Base-by-base conservation (phyloP, 495 filamentous ascomycete genomes). In the Podospora australis region DNA sequence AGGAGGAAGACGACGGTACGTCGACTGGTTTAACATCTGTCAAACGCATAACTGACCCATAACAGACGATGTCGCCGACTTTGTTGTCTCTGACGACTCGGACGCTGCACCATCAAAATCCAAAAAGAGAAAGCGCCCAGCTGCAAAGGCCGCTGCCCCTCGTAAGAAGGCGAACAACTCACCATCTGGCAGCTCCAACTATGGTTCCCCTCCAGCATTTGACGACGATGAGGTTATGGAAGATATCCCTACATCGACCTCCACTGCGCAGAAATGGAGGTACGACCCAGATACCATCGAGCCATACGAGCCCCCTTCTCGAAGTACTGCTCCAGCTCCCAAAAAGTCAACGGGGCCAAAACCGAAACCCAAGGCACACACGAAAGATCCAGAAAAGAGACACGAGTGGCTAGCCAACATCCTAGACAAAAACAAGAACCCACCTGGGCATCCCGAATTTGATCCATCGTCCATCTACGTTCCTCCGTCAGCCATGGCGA, bases 391-490 rank as follows among this genome's bases (percentile, higher is more conserved):
- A 2, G 86, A 90, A 44, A 71, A 86, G 32, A 78, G 94, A 54
- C 90, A 97, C 60, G 58, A 82, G 2, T 99, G 94, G 94, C 75
- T 99, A 43, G 94, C 88, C 17, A 80, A 88, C 44, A 74, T 89
- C 41, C 70, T 72, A 44, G 94, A 99, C 64, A 83, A 84, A 4
- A 90, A 96, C 61, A 77, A 82, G 30, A 81, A 96, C 53, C 77
- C 85, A 2, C 77, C 78, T 3, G 80, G 75, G n/a, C 82, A 96
- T 64, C 84, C 88, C 0, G 91, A 97, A 43, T 95, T 88, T 52
- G 90, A 99, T 56, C 89, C 88, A n/a, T 78, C 86, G 9, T 91
- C 89, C 0, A 76, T 99, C 16, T 92, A 87, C 64, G 84, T 99
- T 36, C 94, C 94, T 13, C 82, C 84, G 0, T 38, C 72, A 4